Base-by-base conservation (phyloP, 179 eudicot species). In the Actinidia arguta region DNA sequence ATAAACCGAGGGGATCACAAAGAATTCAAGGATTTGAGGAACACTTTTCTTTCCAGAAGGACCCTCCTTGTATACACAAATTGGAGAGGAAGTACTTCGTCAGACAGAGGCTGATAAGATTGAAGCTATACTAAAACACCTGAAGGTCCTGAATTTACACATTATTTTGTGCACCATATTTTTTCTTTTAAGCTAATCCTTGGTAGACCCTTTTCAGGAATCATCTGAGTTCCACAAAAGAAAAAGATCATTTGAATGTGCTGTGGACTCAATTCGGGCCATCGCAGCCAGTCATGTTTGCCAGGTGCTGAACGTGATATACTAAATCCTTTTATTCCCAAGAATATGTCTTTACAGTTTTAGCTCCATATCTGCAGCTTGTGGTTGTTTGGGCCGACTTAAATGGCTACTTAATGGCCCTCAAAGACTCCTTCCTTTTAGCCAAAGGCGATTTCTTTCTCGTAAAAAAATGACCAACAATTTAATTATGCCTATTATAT, bases 381-480 rank as follows among this genome's bases (percentile, higher is more conserved):
- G 98, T 97, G 73, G 98, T 97, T 76, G 97, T 97, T 73, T 98
- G 97, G 78, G 99, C 98, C 51, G 94, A 97, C 89, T 86, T 97
- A 80, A 93, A 94, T 90, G 99, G 99, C 80, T 98, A 97, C 84
- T 88, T 97, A 79, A 97, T 90, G 90, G 98, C 99, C 81, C 97
- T 95, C 27, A 97, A 95, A 86, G 98, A 97, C 87, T 97, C 95
- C 86, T 97, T 95, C 87, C 93, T 97, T 81, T 80, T 97, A 87
- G 99, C 98, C 27, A 97, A 97, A 85, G 99, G 98, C 39, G 99
- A 97, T 87, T 94, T 97, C 85, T 97, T 97, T 82, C 99, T 95
- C 98, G 99, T 95, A 88, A n/a, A n/a, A n/a, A n/a, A n/a, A n/a
- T 31, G 36, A 10, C 42, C 76, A 70, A 44, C 76, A 63, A 25